Conservation (phyloP, 139 green algal genomes). For the Chlorella sp. region DNA sequence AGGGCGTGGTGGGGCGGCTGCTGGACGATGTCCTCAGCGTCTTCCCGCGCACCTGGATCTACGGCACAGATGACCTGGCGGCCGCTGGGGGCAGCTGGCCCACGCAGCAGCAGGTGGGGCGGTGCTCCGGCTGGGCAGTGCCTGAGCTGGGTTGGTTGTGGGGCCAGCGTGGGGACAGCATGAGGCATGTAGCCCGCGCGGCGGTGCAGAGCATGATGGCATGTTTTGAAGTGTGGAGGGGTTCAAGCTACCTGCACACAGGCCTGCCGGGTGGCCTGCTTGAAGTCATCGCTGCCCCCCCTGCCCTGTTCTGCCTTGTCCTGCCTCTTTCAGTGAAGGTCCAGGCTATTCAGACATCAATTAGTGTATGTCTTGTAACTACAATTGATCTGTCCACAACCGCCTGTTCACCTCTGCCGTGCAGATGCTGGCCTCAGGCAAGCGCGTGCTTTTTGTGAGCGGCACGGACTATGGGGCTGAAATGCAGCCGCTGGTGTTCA, state of each 20-base stretch:
- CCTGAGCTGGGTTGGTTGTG: no score
- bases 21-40: slow-evolving; percentile 43
- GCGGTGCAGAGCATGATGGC: neutral
- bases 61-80: slow-evolving; percentile 49
- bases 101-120: slow-evolving; percentile 26
- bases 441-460: slow-evolving; percentile 64
- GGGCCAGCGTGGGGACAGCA: neutral
- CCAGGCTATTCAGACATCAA: no score
- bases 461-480: slow-evolving; percentile 62
- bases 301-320: no score
- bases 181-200: neutral
- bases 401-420: slow-evolving; percentile 42
- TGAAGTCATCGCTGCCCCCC: no score
- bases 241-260: no score
- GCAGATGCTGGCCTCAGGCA: slow-evolving; percentile 52
- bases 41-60: slow-evolving; percentile 48
- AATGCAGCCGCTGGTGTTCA: slow-evolving; percentile 63
- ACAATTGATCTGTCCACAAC: neutral
- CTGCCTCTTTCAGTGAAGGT: no score
- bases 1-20: slow-evolving; percentile 52
- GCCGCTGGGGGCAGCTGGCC: slow-evolving; percentile 9
- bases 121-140: no score
- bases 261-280: no score
- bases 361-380: no score
- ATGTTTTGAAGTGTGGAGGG: neutral